Percentiles rank a stretch among this genome's conserved stretches.
phyloP scores from a whole-genome alignment of 2,329 filamentous ascomycete genomes.

The Penicillium sp. region DNA sequence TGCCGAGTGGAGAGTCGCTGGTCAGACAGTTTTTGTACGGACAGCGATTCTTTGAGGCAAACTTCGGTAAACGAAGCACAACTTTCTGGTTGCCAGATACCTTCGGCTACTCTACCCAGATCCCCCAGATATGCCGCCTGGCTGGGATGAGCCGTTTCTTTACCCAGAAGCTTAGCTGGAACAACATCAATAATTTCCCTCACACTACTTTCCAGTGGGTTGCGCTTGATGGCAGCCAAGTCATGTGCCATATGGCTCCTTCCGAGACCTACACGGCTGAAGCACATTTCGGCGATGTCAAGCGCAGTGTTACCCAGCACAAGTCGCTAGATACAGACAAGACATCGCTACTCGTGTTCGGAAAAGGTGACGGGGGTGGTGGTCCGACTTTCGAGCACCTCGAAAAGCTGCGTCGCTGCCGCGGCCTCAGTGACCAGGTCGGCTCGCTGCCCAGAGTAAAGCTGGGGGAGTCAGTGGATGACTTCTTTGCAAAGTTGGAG shows the following conservation, averaged over 20 bases:
- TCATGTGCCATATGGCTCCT: conserved; percentile 96
- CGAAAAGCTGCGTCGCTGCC: conserved; percentile 89
- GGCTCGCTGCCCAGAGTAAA: conserved; percentile 82
- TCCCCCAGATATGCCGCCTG: conserved; percentile 87
- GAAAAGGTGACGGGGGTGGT: conserved; percentile 93
- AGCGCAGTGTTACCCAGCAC: conserved; percentile 82
- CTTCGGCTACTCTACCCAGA: conserved; percentile 92
- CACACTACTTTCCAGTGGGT: conserved; percentile 99
- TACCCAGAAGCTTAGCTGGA: conserved; percentile 98
- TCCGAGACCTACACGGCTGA: conserved; percentile 93
- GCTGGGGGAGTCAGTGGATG: conserved; percentile 84
- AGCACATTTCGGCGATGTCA: conserved; percentile 92
- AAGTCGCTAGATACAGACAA: conserved; percentile 94
- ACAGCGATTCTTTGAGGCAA: conserved; percentile 88
- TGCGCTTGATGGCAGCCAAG: conserved; percentile 88
- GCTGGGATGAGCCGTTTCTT: conserved; percentile 97
- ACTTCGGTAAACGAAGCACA: conserved; percentile 81
- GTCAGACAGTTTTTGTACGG: conserved; percentile 94
- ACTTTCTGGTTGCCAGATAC: conserved; percentile 99
- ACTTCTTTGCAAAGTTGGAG: conserved; percentile 86
- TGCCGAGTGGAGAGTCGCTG: conserved; percentile 92
- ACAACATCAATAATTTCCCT: conserved; percentile 98
- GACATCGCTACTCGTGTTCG: conserved; percentile 87
- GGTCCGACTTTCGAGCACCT: conserved; percentile 91
- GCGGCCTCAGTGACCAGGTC: conserved; percentile 83